phyloP scores from a whole-genome alignment of 495 filamentous ascomycete genomes.

The Lophiotrema nucula region DNA sequence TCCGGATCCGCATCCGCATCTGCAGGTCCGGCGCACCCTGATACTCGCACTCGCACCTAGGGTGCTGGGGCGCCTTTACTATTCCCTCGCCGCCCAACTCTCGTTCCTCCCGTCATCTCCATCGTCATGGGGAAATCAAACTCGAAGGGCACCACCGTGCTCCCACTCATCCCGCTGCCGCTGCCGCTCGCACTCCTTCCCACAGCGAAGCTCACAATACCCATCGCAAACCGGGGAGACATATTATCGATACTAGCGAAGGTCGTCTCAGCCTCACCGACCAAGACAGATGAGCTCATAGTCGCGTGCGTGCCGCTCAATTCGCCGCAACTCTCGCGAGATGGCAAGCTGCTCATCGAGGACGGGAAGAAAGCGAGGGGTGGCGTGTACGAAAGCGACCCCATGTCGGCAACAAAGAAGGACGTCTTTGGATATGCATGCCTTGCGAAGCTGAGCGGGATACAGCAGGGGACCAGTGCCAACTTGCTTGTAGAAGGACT shows the following conservation, averaged over 20 bases:
- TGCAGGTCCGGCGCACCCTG: no score
- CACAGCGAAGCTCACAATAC: constrained; percentile 72
- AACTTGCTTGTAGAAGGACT: constrained; percentile 83
- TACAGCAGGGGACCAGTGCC: constrained; percentile 80
- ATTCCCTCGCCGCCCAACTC: not conserved
- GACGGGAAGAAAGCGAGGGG: constrained; percentile 47
- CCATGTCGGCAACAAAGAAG: constrained; percentile 60
- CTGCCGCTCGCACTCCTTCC: constrained; percentile 75
- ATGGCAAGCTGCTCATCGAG: constrained; percentile 69
- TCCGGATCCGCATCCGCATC: not conserved
- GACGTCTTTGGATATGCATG: constrained; percentile 77
- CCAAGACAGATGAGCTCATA: constrained; percentile 63
- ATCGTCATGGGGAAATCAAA: constrained; percentile 28
- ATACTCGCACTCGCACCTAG: not conserved
- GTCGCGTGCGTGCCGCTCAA: constrained; percentile 80
- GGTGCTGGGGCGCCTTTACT: not conserved
- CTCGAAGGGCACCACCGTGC: constrained; percentile 43
- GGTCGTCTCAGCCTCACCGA: constrained; percentile 65
- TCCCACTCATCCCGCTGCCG: constrained; percentile 75
- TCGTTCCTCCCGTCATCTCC: not conserved
- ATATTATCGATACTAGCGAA: constrained; percentile 77
- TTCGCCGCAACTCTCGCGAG: constrained; percentile 63
- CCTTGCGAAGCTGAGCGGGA: constrained; percentile 76
- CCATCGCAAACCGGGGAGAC: constrained; percentile 75
- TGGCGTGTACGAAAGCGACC: constrained; percentile 51